Percentiles rank a stretch among this genome's conserved stretches.
These are phyloP conservation scores for Adansonia grandidieri DNA, from an alignment of 441 rosid species.

Conservation along the genomic window DNA sequence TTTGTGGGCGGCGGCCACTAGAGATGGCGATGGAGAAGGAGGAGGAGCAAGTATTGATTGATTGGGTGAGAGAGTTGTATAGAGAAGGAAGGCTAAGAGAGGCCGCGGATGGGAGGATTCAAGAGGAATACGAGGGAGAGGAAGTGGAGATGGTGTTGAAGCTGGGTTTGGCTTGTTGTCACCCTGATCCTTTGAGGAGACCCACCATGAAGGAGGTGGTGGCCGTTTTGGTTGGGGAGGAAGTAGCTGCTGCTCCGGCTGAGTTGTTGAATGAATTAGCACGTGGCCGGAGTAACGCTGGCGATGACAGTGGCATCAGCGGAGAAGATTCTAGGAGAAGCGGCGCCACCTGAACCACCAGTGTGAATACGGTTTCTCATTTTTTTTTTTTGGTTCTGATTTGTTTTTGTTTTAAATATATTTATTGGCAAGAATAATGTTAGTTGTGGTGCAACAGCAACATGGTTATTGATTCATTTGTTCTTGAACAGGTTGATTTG, in stretches of 20 bases:
- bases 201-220: slow-evolving; percentile 60
- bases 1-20: slow-evolving; percentile 61
- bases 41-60: slow-evolving; percentile 56
- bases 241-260: slow-evolving; percentile 33
- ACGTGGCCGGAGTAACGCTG: slow-evolving; percentile 17
- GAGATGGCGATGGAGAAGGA: slow-evolving; percentile 42
- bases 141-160: slow-evolving; percentile 58
- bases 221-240: slow-evolving; percentile 46
- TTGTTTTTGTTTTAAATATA: too few species aligned
- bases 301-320: not conserved
- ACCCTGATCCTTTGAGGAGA: slow-evolving; percentile 53
- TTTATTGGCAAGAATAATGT: too few species aligned
- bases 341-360: not conserved
- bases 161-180: slow-evolving; percentile 70
- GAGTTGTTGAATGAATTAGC: slow-evolving; percentile 43
- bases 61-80: slow-evolving; percentile 59
- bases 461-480: too few species aligned
- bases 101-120: slow-evolving; percentile 50
- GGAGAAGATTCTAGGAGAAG: slow-evolving; percentile 15
- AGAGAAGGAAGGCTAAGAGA: slow-evolving; percentile 40
- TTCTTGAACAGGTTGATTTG: too few species aligned
- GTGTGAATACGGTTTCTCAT: slow-evolving; percentile 26
- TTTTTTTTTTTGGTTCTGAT: too few species aligned
- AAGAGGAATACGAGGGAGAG: slow-evolving; percentile 41
- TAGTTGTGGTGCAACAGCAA: too few species aligned